phyloP scores from a whole-genome alignment of 768 basidiomycete genomes.

The Termitomyces eurrhizus region DNA sequence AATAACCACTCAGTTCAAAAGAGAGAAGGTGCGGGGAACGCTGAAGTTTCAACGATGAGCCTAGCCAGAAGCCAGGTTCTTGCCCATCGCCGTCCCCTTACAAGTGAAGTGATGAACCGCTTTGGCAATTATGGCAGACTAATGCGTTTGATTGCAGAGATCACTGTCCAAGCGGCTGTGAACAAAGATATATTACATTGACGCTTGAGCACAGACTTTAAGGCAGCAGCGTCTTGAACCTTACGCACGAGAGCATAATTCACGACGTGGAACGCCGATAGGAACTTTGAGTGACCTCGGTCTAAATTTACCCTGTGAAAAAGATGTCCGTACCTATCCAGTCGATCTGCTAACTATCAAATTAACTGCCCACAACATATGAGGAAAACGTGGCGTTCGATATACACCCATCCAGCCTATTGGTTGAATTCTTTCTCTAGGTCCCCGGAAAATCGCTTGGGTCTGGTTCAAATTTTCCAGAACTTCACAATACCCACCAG shows the following conservation, averaged over 20 bases:
- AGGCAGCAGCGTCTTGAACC: no score
- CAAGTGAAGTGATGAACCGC: neutral
- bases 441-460: neutral
- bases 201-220: no score
- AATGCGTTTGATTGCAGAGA: neutral
- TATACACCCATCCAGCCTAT: neutral
- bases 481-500: neutral
- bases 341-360: neutral
- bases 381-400: neutral
- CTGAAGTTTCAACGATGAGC: neutral
- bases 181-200: neutral
- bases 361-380: neutral
- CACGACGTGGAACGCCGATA: neutral
- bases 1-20: neutral
- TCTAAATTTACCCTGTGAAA: neutral
- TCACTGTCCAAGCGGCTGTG: neutral
- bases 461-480: neutral
- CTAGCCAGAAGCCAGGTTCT: neutral
- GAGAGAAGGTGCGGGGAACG: neutral
- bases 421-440: neutral
- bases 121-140: neutral
- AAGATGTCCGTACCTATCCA: neutral
- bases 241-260: neutral
- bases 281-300: neutral
- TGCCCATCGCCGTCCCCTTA: no score